Evolutionary conservation across 2,329 filamentous ascomycete genomes (phyloP), one percentile per base, ranked within the genome.

Genomic region (Calonectria fujianensis): DNA sequence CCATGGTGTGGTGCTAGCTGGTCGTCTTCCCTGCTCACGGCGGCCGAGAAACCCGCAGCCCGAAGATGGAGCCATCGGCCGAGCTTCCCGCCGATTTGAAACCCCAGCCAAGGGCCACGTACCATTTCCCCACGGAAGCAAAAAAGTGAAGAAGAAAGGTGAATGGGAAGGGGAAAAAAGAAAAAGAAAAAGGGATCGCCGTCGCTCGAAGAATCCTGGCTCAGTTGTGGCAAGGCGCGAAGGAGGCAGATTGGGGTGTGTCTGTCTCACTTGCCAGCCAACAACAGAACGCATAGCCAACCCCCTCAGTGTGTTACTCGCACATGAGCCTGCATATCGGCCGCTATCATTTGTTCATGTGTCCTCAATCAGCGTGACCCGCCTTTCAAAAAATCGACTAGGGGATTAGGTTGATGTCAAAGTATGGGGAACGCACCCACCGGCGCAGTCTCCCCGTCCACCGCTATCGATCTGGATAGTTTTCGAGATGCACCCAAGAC

Each of bases 1-100:
- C 52, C 39, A 35, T 24, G 59, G 59, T 14, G 59, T 45, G 35
- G 59, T 63, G 24, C 35, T 63, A 45, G 24, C n/a, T 14, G 11
- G 5, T 14, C 1, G 52, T 24, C 52, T 11, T 59, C 32, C 52
- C 11, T 32, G 27, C 20, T 39, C 27, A 27, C 50, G 61, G 52
- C 69, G 69, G 65, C 65, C 65, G 65, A 68, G 65, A 45, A 66
- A 66, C 29, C 63, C 63, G 63, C 11, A 50, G 29, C 31, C 45
- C 31, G 63, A 50, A 18, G 20, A 51, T 51, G 63, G 63, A 63
- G 29, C 18, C 27, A 35, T 35, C 63, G 63, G 63, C 63, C 63
- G 63, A 66, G 45, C 41, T 32, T 37, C 32, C 52, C 52, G 52
- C 52, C 52, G 35, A 59, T 37, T 59, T 37, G 52, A 59, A 57